Conservation (phyloP, 345 rosid species). For the rapeseed (Brassica napus) region Da-Ae NC_063451.1:46341001-46341500, state of each 20-base stretch:
- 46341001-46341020: conserved; percentile 12
- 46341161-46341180: conserved; percentile 25
- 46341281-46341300: too few species aligned
- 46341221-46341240: conserved; percentile 21
- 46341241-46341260: conserved; percentile 12
- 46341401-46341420: too few species aligned
- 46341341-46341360: too few species aligned
- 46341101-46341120: conserved; percentile 2
- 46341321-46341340: too few species aligned
- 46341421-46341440: too few species aligned
- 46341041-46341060: neutral
- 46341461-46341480: too few species aligned
- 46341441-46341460: too few species aligned
- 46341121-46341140: conserved; percentile 9
- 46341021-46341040: conserved; percentile 24
- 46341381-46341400: too few species aligned
- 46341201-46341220: conserved; percentile 33
- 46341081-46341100: conserved; percentile 11
- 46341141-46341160: conserved; percentile 15
- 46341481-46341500: too few species aligned
- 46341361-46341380: too few species aligned
- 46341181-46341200: conserved; percentile 7
- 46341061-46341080: neutral
- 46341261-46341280: too few species aligned
- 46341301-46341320: too few species aligned